Evolutionary conservation across 805 yeast species (phyloP).

Genomic region (Wickerhamiella nectarea): DNA sequence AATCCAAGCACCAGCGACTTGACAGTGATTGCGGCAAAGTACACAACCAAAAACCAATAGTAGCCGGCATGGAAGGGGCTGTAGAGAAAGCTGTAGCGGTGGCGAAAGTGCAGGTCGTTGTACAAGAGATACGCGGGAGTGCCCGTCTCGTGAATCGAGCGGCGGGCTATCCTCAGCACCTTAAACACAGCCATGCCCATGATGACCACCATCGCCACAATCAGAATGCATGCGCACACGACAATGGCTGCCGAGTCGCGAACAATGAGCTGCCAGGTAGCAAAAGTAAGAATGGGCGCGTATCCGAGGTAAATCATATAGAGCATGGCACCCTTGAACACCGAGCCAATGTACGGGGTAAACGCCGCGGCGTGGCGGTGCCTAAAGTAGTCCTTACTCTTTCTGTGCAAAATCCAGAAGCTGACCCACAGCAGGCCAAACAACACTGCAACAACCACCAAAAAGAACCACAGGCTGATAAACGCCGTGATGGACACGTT

Average conservation of each 20-base stretch:
- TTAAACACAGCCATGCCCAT: slow-evolving; percentile 54
- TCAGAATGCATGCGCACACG: slow-evolving; percentile 60
- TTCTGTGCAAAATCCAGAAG: slow-evolving; percentile 20
- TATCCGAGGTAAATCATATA: slow-evolving; percentile 76
- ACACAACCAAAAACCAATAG: slow-evolving; percentile 71
- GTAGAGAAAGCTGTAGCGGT: slow-evolving; percentile 77
- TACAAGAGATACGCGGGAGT: slow-evolving; percentile 82
- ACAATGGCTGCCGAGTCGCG: slow-evolving; percentile 81
- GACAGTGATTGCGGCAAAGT: slow-evolving; percentile 45
- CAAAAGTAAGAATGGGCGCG: slow-evolving; percentile 62
- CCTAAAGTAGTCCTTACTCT: slow-evolving; percentile 1
- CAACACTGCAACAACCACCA: slow-evolving; percentile 52
- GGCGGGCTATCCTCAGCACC: slow-evolving; percentile 47
- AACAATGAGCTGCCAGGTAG: slow-evolving; percentile 76
- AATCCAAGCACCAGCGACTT: slow-evolving; percentile 65
- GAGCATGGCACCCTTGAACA: slow-evolving; percentile 66
- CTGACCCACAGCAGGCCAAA: slow-evolving; percentile 42
- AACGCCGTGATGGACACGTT: slow-evolving; percentile 76
- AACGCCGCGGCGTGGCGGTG: slow-evolving; percentile 22
- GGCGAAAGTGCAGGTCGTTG: slow-evolving; percentile 58
- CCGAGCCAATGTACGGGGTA: slow-evolving; percentile 50
- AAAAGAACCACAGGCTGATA: slow-evolving; percentile 69
- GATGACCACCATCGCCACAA: slow-evolving; percentile 46
- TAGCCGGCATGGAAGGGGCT: slow-evolving; percentile 72
- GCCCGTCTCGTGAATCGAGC: slow-evolving; percentile 44